Evolutionary conservation across 1,139 yeast genomes (phyloP).

Genomic region (Taphrina confusa): DNA sequence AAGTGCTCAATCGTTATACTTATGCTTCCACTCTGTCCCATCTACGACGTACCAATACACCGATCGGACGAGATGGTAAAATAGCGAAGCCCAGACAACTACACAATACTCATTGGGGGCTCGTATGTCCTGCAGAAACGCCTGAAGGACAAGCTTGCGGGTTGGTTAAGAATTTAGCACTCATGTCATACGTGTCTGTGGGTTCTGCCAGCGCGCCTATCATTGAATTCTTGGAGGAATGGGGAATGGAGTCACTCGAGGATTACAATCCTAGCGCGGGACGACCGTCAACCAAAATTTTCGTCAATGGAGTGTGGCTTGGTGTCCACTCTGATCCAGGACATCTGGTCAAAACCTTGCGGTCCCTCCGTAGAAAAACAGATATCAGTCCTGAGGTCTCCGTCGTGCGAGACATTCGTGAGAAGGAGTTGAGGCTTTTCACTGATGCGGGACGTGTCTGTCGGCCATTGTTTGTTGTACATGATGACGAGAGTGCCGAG

Average conservation of each 20-base stretch:
- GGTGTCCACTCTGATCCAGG: conserved; percentile 98
- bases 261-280: conserved; percentile 92
- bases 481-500: conserved; percentile 70
- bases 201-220: conserved; percentile 98
- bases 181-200: conserved; percentile 97
- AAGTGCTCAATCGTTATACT: conserved; percentile 95
- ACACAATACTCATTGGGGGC: conserved; percentile 99
- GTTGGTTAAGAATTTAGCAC: conserved; percentile 87
- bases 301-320: conserved; percentile 98
- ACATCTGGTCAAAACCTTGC: conserved; percentile 82
- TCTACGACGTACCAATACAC: conserved; percentile 97
- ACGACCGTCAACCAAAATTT: conserved; percentile 89
- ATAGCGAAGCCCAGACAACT: conserved; percentile 97
- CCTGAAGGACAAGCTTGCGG: conserved; percentile 99
- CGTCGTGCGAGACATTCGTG: conserved; percentile 93
- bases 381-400: conserved; percentile 96
- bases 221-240: conserved; percentile 88
- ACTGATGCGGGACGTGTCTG: conserved; percentile 99
- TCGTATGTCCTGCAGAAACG: conserved; percentile 99
- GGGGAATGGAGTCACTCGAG: conserved; percentile 99
- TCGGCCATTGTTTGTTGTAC: conserved; percentile 90
- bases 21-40: conserved; percentile 96
- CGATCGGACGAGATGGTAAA: conserved; percentile 98
- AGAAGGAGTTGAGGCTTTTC: conserved; percentile 89
- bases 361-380: conserved; percentile 89